Evolutionary conservation across 176 grass and related monocot genomes (phyloP).

Genomic region (Saccharum spontaneum): DNA sequence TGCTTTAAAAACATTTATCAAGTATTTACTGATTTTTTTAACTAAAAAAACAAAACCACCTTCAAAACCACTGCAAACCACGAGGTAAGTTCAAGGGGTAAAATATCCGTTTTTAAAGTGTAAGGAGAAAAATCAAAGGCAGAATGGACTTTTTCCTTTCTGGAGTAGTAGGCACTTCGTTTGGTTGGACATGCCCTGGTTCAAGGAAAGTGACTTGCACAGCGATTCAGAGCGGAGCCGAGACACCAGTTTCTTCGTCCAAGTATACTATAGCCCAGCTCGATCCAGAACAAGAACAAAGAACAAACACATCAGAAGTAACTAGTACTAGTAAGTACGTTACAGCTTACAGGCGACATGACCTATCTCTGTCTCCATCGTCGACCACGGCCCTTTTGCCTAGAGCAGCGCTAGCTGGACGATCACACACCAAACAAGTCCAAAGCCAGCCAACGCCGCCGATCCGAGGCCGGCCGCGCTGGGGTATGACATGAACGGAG

Average conservation of each 20-base stretch:
- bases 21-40: no score
- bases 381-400: not conserved
- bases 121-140: no score
- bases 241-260: not conserved
- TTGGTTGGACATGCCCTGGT: not conserved
- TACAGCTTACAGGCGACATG: not conserved
- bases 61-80: no score
- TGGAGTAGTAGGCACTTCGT: not conserved
- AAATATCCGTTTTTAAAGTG: no score
- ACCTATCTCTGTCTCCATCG: constrained; percentile 42
- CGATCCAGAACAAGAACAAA: constrained; percentile 12
- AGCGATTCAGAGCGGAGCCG: no score
- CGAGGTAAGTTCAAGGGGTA: no score
- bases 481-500: constrained; percentile 29
- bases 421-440: constrained; percentile 22
- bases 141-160: no score
- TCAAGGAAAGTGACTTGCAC: not conserved
- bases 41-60: no score
- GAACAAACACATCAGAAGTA: constrained; percentile 27
- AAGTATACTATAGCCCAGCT: not conserved
- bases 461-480: constrained; percentile 8
- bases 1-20: no score
- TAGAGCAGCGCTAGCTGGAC: constrained; percentile 45
- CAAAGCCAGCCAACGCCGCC: constrained; percentile 17
- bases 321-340: not conserved